Conservation (phyloP, 2,329 filamentous ascomycete genomes). For the Arthrobotrys sinensis region DNA sequence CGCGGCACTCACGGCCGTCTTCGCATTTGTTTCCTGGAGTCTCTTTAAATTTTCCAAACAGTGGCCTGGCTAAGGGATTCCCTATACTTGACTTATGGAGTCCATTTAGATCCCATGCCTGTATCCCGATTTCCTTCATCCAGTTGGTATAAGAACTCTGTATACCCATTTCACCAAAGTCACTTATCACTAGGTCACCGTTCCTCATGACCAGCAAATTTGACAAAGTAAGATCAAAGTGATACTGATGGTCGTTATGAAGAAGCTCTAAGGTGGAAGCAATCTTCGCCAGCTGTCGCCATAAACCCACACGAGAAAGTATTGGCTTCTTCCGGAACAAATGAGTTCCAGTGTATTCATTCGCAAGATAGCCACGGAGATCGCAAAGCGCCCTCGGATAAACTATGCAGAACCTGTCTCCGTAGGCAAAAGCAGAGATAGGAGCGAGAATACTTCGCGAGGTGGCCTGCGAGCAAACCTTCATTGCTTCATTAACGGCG, state of each 20-base stretch:
- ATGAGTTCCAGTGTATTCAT: background rate
- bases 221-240: background rate
- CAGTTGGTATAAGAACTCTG: background rate
- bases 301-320: background rate
- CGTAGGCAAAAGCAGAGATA: background rate
- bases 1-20: background rate
- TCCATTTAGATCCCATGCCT: background rate
- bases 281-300: background rate
- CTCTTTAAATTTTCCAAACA: background rate
- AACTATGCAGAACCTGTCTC: background rate
- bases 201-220: background rate
- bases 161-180: slow-evolving; percentile 8
- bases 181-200: background rate
- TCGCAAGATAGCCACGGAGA: background rate
- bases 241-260: background rate
- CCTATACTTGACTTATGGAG: background rate
- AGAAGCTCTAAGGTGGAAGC: background rate
- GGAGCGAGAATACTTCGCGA: background rate
- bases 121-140: too few relatives aligned
- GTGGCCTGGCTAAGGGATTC: background rate
- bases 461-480: background rate
- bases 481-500: background rate
- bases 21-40: background rate
- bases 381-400: background rate
- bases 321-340: background rate